These are phyloP conservation scores for Wickerhamiella occidentalis DNA, from an alignment of 805 yeast genomes.

Conservation along the genomic window DNA sequence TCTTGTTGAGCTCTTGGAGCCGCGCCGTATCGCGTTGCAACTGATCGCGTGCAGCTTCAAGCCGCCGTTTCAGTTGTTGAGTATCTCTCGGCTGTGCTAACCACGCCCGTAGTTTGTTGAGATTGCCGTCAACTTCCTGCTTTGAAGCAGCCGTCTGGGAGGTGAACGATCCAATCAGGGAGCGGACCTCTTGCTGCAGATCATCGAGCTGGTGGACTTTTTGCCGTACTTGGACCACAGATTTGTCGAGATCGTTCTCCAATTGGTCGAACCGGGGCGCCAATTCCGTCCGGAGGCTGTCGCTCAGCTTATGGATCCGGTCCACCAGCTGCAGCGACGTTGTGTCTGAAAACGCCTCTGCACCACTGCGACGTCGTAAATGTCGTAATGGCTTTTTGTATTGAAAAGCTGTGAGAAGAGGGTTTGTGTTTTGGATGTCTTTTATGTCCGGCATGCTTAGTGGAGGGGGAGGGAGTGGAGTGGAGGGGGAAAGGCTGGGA, in stretches of 20 bases:
- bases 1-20: constrained; percentile 19
- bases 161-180: constrained; percentile 18
- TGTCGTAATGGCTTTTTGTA: constrained; percentile 10
- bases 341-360: constrained; percentile 20
- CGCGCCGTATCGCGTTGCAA: constrained; percentile 22
- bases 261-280: constrained; percentile 35
- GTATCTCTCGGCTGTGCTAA: constrained; percentile 20
- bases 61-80: constrained; percentile 20
- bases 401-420: constrained; percentile 12
- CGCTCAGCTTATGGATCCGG: constrained; percentile 43
- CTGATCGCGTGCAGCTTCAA: constrained; percentile 18
- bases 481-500: too few species aligned
- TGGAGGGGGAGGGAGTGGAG: not conserved
- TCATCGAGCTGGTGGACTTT: constrained; percentile 22
- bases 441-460: not conserved
- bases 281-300: constrained; percentile 37
- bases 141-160: constrained; percentile 17
- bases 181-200: constrained; percentile 17
- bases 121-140: constrained; percentile 18
- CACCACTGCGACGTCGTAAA: constrained; percentile 28
- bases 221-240: constrained; percentile 20
- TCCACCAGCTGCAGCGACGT: constrained; percentile 34
- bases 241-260: constrained; percentile 16
- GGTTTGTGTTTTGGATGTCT: constrained; percentile 5
- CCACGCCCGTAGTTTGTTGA: constrained; percentile 21